Evolutionary conservation across 164 flowering plant species (phyloP), one percentile per base, ranked within the genome.

Genomic region (Stephania yunnanensis): DNA sequence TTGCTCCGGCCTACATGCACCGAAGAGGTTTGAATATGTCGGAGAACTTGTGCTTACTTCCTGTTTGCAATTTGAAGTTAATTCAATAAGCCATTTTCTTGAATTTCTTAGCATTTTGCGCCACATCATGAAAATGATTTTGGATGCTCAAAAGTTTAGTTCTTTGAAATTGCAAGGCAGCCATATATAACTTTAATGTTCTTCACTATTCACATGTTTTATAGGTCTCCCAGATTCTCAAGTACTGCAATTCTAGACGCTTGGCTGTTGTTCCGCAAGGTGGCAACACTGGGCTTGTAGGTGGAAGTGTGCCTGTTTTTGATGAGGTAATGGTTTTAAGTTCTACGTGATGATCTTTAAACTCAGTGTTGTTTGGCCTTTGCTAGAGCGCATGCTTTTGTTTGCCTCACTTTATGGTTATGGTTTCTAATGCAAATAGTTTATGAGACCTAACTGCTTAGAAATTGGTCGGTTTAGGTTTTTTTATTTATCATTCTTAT

Each of bases 241-340:
- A 80, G 46, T 89, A 93, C 78, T 95, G 99, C 72, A 88, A 90
- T 80, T 91, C 95, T 19, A 92, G 97, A 84, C 53, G 84, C 67
- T 79, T 93, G 82, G 98, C 98, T 74, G 95, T 93, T 85, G 99
- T 93, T 79, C 98, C 99, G 29, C 99, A 95, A 83, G 98, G 99
- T 79, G 99, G 99, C 74, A 95, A 95, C 79, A 92, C 99, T 69
- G 94, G 98, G 73, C 98, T 95, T 74, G 99, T 95, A 9, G 99
- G 99, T 78, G 99, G 99, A 79, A 93, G 99, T 83, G 95, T 93
- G 29, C 99, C 99, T 75, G 97, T 95, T 76, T 95, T 90, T 82
- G 99, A 95, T 81, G 99, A 95, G 96, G 99, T 95, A 82, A 75
- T 30, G 66, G 20, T 4, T 61, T 61, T 19, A 61, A 61, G 10